Conservation (phyloP, 106 monocot genomes). For the Acorus calamus region DNA sequence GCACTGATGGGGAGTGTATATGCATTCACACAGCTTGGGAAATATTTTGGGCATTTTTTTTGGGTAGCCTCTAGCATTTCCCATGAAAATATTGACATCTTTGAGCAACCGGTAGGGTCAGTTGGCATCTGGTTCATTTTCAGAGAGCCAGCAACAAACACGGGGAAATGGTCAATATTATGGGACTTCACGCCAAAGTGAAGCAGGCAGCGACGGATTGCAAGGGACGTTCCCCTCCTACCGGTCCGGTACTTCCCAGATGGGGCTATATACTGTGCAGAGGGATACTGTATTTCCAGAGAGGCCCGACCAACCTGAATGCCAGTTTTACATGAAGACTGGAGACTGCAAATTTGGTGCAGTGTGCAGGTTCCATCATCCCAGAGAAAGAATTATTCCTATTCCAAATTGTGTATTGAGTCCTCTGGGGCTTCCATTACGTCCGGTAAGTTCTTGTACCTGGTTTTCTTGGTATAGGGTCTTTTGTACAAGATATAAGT, state of each 20-base stretch:
- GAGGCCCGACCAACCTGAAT: constrained; percentile 80
- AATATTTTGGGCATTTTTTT: background rate
- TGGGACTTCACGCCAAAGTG: constrained; percentile 47
- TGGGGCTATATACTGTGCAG: constrained; percentile 52
- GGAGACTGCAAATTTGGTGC: constrained; percentile 94
- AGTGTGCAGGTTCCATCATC: constrained; percentile 85
- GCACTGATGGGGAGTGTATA: too few species aligned
- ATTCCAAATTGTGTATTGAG: constrained; percentile 68
- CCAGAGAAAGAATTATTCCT: constrained; percentile 54
- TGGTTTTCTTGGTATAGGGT: background rate
- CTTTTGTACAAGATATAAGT: too few species aligned
- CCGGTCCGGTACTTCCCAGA: constrained; percentile 41
- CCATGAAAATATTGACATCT: too few species aligned
- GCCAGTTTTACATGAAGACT: constrained; percentile 92
- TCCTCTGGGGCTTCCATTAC: constrained; percentile 79
- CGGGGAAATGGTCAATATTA: constrained; percentile 29
- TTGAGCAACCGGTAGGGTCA: constrained; percentile 33
- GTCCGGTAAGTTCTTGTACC: constrained; percentile 43
- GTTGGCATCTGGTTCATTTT: constrained; percentile 48
- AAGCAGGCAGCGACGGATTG: constrained; percentile 21
- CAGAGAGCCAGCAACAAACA: constrained; percentile 46
- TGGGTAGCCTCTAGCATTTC: too few species aligned
- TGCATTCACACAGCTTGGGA: too few species aligned
- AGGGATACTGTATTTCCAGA: constrained; percentile 81
- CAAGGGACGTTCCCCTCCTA: constrained; percentile 58